Conservation (phyloP, 1,284 basidiomycete species). For the Malassezia nana region DNA sequence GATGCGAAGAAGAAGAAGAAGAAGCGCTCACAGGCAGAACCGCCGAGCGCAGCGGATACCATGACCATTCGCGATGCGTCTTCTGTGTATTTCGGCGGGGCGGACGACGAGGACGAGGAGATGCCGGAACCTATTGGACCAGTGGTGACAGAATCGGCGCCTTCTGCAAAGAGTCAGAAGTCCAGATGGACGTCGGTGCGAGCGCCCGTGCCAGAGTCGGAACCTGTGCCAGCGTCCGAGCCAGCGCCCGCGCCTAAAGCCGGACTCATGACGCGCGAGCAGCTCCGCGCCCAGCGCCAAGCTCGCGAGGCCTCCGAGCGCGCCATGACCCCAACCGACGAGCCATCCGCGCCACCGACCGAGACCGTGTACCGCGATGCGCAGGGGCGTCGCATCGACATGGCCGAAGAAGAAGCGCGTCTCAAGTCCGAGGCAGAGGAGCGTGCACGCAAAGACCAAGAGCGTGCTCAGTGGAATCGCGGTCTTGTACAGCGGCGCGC, state of each 20-base stretch:
- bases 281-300: slow-evolving; percentile 16
- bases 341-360: slow-evolving; percentile 54
- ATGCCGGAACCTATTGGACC: not conserved
- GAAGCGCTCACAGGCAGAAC: slow-evolving; percentile 51
- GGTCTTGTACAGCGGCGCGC: slow-evolving; percentile 64
- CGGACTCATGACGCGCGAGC: slow-evolving; percentile 14
- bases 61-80: slow-evolving; percentile 32
- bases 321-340: slow-evolving; percentile 51
- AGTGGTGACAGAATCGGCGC: slow-evolving; percentile 15
- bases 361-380: slow-evolving; percentile 91
- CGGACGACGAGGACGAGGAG: slow-evolving; percentile 2
- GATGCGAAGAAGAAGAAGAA: slow-evolving; percentile 58
- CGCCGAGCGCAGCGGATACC: slow-evolving; percentile 8
- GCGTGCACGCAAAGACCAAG: slow-evolving; percentile 57
- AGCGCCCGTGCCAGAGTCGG: slow-evolving; percentile 7
- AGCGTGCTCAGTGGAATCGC: slow-evolving; percentile 93
- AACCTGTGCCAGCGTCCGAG: not conserved
- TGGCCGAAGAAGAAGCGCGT: slow-evolving; percentile 70
- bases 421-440: slow-evolving; percentile 26
- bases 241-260: not conserved
- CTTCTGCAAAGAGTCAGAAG: slow-evolving; percentile 30
- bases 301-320: slow-evolving; percentile 34
- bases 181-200: slow-evolving; percentile 22
- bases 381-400: slow-evolving; percentile 76
- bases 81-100: slow-evolving; percentile 20